phyloP scores from a whole-genome alignment of 257 asterid genomes.

The Solanum habrochaites region DNA sequence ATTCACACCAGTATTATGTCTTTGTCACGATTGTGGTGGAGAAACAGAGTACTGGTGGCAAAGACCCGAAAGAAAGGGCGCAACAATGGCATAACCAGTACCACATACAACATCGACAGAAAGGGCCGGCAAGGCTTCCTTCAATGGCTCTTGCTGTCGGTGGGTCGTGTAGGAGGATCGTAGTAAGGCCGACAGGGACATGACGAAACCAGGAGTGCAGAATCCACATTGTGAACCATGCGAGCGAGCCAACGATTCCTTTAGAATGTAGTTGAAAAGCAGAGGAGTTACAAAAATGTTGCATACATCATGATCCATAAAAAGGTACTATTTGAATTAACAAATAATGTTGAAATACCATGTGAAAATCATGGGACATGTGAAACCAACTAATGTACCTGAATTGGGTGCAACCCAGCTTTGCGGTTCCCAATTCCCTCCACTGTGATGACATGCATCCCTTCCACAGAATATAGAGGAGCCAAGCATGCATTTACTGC shows the following conservation, averaged over 20 bases:
- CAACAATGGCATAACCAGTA: slow-evolving; percentile 89
- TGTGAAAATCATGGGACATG: not conserved
- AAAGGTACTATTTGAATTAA: not conserved
- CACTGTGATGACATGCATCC: slow-evolving; percentile 93
- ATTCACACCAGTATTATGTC: slow-evolving; percentile 32
- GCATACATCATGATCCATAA: not conserved
- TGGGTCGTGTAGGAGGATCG: slow-evolving; percentile 59
- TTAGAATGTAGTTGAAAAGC: slow-evolving; percentile 10
- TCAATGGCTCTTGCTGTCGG: slow-evolving; percentile 82
- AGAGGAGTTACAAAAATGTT: not conserved
- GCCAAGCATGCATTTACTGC: slow-evolving; percentile 95
- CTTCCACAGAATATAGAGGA: slow-evolving; percentile 92
- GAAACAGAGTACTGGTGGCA: too few species aligned
- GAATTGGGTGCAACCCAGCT: slow-evolving; percentile 85
- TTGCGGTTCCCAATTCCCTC: slow-evolving; percentile 83
- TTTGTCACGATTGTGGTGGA: too few species aligned
- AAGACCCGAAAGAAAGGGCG: slow-evolving; percentile 89
- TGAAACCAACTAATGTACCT: slow-evolving; percentile 29
- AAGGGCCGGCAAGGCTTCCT: slow-evolving; percentile 91
- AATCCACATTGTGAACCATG: slow-evolving; percentile 99
- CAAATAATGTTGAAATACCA: not conserved
- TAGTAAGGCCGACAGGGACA: slow-evolving; percentile 90
- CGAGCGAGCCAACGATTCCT: slow-evolving; percentile 78
- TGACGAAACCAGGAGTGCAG: slow-evolving; percentile 95
- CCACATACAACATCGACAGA: slow-evolving; percentile 98